phyloP scores from a whole-genome alignment of 1,139 yeast species.

The Nakaseomyces glabratus region DNA sequence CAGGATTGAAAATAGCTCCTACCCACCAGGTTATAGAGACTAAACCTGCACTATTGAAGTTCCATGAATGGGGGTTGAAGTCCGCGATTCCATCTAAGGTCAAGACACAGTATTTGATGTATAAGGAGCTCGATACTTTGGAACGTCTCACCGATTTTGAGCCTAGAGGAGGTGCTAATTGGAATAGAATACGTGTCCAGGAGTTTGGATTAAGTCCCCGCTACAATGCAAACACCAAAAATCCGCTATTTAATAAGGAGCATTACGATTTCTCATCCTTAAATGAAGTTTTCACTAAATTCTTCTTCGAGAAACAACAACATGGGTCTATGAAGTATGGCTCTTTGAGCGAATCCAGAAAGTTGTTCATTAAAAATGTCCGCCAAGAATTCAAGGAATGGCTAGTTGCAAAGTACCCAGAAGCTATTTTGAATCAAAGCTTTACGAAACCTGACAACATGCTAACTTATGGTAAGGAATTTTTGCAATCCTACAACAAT shows the following conservation, averaged over 20 bases:
- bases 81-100: slow-evolving; percentile 45
- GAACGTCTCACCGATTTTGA: slow-evolving; percentile 47
- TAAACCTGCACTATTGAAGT: slow-evolving; percentile 43
- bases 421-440: slow-evolving; percentile 25
- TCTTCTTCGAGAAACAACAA: slow-evolving; percentile 2
- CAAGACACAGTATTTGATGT: slow-evolving; percentile 40
- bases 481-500: slow-evolving; percentile 26
- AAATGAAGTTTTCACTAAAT: slow-evolving; percentile 6
- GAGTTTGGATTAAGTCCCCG: slow-evolving; percentile 40
- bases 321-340: slow-evolving; percentile 12
- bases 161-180: slow-evolving; percentile 39
- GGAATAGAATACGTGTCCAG: slow-evolving; percentile 44
- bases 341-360: slow-evolving; percentile 13
- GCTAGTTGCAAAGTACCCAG: slow-evolving; percentile 35
- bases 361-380: slow-evolving; percentile 13
- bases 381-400: slow-evolving; percentile 35
- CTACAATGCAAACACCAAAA: slow-evolving; percentile 23
- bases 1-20: slow-evolving; percentile 31
- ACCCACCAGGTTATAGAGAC: slow-evolving; percentile 52
- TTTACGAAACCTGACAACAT: slow-evolving; percentile 30
- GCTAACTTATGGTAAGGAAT: slow-evolving; percentile 33
- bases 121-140: slow-evolving; percentile 44
- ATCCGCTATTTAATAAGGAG: slow-evolving; percentile 22
- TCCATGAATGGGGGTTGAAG: slow-evolving; percentile 61
- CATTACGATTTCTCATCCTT: slow-evolving; percentile 1